A percentile compares a stretch with the other conserved stretches of the same genome.
Conservation (phyloP, 1,139 yeast genomes). For the Meyerozyma elateridarum region DNA sequence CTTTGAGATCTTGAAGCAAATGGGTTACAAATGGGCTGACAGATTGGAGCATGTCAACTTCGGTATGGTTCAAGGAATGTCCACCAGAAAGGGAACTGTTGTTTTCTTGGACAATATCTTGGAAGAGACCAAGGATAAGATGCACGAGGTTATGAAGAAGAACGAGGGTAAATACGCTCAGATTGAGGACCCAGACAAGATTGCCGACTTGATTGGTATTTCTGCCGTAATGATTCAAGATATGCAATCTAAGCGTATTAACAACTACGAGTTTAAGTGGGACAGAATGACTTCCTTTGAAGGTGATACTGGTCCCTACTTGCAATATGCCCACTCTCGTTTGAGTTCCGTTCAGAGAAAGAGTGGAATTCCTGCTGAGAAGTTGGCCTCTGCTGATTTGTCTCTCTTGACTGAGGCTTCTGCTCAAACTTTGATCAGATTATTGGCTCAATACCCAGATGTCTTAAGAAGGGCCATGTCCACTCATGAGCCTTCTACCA, state of each 20-base stretch:
- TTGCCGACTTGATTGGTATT: slow-evolving; percentile 94
- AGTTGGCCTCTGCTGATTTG: slow-evolving; percentile 57
- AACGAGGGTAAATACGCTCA: slow-evolving; percentile 90
- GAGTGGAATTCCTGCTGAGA: slow-evolving; percentile 47
- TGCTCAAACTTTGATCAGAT: slow-evolving; percentile 69
- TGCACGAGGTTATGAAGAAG: slow-evolving; percentile 97
- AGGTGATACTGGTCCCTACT: slow-evolving; percentile 99
- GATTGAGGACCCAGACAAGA: slow-evolving; percentile 90
- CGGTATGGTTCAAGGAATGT: slow-evolving; percentile 99
- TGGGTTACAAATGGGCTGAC: slow-evolving; percentile 88
- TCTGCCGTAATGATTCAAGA: slow-evolving; percentile 99
- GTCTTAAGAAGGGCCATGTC: slow-evolving; percentile 77
- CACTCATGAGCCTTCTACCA: slow-evolving; percentile 88
- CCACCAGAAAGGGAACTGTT: slow-evolving; percentile 97
- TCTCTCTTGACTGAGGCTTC: slow-evolving; percentile 71
- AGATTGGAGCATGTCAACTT: slow-evolving; percentile 80
- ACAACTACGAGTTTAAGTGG: slow-evolving; percentile 97
- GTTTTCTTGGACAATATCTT: slow-evolving; percentile 92
- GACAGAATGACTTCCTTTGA: slow-evolving; percentile 97
- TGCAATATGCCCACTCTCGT: slow-evolving; percentile 98
- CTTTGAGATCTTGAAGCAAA: slow-evolving; percentile 87
- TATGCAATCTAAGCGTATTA: slow-evolving; percentile 95
- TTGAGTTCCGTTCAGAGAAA: slow-evolving; percentile 93
- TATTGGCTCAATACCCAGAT: slow-evolving; percentile 90
- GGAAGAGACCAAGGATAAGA: slow-evolving; percentile 89